phyloP scores from a whole-genome alignment of 768 basidiomycete species.

The Mycena venus region DNA sequence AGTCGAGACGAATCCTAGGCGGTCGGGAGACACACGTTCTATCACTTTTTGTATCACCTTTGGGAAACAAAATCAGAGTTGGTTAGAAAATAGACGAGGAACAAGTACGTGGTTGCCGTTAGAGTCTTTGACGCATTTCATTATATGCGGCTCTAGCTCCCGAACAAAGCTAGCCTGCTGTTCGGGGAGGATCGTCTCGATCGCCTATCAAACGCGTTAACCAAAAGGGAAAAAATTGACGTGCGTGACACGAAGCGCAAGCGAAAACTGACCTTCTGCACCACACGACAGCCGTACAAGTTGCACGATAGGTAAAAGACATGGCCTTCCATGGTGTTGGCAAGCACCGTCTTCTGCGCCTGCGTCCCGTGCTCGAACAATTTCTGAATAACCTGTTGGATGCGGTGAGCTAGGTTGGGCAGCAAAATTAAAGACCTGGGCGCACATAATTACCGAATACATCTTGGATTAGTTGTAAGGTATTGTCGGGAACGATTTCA shows the following conservation, averaged over 20 bases:
- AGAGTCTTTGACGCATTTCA: slow-evolving; percentile 89
- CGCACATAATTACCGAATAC: slow-evolving; percentile 97
- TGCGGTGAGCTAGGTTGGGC: slow-evolving; percentile 8
- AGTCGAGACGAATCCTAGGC: slow-evolving; percentile 77
- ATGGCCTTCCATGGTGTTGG: slow-evolving; percentile 81
- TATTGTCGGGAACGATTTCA: slow-evolving; percentile 86
- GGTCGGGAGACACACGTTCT: slow-evolving; percentile 82
- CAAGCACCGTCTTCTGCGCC: slow-evolving; percentile 79
- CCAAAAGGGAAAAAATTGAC: neutral
- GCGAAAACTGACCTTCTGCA: slow-evolving; percentile 79
- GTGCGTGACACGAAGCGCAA: neutral
- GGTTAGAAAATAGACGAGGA: neutral
- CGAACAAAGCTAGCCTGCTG: slow-evolving; percentile 83
- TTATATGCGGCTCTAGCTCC: slow-evolving; percentile 84
- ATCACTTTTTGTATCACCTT: slow-evolving; percentile 93
- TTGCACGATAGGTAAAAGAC: slow-evolving; percentile 84
- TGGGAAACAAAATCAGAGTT: slow-evolving; percentile 15
- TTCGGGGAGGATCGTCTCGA: slow-evolving; percentile 84
- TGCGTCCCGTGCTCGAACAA: slow-evolving; percentile 89
- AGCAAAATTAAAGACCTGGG: slow-evolving; percentile 17
- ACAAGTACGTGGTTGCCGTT: slow-evolving; percentile 94
- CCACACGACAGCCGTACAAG: slow-evolving; percentile 97
- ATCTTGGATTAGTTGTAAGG: slow-evolving; percentile 85
- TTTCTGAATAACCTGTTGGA: slow-evolving; percentile 88
- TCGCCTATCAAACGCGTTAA: slow-evolving; percentile 64